Evolutionary conservation across 345 rosid genomes (phyloP), one percentile per base, ranked within the genome.

Genomic region (Eucalyptus pauciflora): DNA sequence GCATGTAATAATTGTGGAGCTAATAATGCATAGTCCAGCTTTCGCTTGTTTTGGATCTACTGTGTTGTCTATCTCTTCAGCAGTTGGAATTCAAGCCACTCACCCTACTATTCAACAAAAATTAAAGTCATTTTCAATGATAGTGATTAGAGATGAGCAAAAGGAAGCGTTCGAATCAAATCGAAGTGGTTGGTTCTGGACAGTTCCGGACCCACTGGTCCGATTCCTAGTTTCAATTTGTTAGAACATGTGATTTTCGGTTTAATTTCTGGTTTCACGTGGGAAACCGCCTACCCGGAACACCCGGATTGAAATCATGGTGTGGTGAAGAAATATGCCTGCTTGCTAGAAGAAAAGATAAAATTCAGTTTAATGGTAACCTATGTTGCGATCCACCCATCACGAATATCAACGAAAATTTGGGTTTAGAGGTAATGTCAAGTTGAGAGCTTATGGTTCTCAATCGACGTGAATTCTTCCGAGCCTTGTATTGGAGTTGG

Each of bases 141-240:
- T 41, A 37, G 2, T 76, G 83, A 41, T 45, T 76, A 52, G 25
- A 10, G 58, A 18, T 52, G 58, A 8, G 25, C 25, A 52, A 1
- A 52, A 52, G 10, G 25, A 8, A 2, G 25, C 0, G 0, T 20
- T 2, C 25, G 2, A 52, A 18, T 8, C 58, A 0, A 52, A 20
- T 1, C 0, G 24, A 52, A 52, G 25, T 52, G 25, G 0, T 3
- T 52, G 58, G 58, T 52, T 52, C 25, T 1, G 2, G 25, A 52
- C 0, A 52, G 25, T 52, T 52, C 1, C 5, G 2, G 58, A 8
- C 25, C 25, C 5, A 20, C 25, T 20, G 2, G 10, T 52, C 5
- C 10, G 7, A 7, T 52, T 52, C 10, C 8, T 52, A 52, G 1
- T 52, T 52, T 22, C 24, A 52, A 52, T 52, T 52, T 52, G 56